These are phyloP conservation scores for Ulota crispa DNA, from an alignment of 225 moss, liverwort and hornwort species.

Conservation along the genomic window DNA sequence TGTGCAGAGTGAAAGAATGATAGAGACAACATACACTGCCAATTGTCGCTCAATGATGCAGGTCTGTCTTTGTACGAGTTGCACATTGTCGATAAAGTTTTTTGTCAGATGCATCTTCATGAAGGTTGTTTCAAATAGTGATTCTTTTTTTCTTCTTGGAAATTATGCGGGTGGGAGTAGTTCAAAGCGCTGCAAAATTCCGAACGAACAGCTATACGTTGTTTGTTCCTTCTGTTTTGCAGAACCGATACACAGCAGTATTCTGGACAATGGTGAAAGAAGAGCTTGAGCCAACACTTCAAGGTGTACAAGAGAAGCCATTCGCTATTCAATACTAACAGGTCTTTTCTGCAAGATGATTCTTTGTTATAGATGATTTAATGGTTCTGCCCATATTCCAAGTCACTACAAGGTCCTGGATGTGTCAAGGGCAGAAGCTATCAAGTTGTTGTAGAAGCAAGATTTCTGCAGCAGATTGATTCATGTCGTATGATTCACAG, in stretches of 20 bases:
- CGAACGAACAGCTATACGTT: background rate
- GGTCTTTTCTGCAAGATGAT: slow-evolving; percentile 7
- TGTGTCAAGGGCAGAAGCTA: slow-evolving; percentile 18
- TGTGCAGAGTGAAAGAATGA: slow-evolving; percentile 67
- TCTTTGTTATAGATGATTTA: background rate
- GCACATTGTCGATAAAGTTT: background rate
- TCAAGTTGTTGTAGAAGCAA: background rate
- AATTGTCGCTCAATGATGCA: slow-evolving; percentile 86
- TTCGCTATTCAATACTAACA: background rate
- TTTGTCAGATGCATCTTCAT: background rate
- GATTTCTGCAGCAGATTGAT: slow-evolving; percentile 14
- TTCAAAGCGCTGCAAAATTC: background rate
- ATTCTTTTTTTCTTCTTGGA: background rate
- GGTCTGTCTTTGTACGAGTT: slow-evolving; percentile 41
- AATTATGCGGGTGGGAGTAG: background rate
- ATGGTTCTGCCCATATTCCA: background rate
- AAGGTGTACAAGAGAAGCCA: slow-evolving; percentile 1
- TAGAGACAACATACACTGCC: slow-evolving; percentile 83
- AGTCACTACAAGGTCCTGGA: slow-evolving; percentile 6
- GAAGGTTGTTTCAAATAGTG: background rate
- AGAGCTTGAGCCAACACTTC: slow-evolving; percentile 19
- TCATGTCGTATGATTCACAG: slow-evolving; percentile 6
- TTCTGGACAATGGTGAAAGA: slow-evolving; percentile 91
- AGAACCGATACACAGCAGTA: slow-evolving; percentile 72
- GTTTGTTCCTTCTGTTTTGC: slow-evolving; percentile 27